A percentile compares a stretch with the other conserved stretches of the same genome.
phyloP scores from a whole-genome alignment of 768 basidiomycete genomes.

The Dictyophora rubrovolvata region DNA sequence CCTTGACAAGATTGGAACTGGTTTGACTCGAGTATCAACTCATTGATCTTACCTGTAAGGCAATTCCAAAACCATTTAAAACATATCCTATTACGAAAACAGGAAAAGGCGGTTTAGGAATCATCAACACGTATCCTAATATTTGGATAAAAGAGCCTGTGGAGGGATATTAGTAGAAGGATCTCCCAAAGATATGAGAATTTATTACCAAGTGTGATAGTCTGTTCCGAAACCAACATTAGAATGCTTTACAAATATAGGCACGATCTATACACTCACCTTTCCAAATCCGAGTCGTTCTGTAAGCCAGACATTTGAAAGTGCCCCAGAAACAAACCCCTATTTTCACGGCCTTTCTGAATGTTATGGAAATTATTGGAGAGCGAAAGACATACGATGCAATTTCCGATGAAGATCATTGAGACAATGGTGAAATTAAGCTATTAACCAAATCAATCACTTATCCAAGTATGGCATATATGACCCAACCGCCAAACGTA shows the following conservation, averaged over 20 bases:
- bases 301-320: slow-evolving; percentile 36
- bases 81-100: slow-evolving; percentile 31
- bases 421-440: slow-evolving; percentile 41
- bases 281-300: slow-evolving; percentile 39
- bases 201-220: slow-evolving; percentile 27
- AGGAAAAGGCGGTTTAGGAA: slow-evolving; percentile 36
- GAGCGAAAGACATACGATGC: slow-evolving; percentile 14
- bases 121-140: slow-evolving; percentile 26
- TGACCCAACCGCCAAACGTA: slow-evolving; percentile 14
- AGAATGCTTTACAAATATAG: background rate
- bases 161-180: background rate
- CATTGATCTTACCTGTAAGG: slow-evolving; percentile 30
- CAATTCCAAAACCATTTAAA: slow-evolving; percentile 35
- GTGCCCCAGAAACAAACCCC: slow-evolving; percentile 40
- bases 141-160: slow-evolving; percentile 23
- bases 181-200: background rate
- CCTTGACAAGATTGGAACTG: slow-evolving; percentile 17
- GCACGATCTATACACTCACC: slow-evolving; percentile 19
- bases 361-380: background rate
- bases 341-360: slow-evolving; percentile 18
- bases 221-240: slow-evolving; percentile 16
- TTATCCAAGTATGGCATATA: background rate
- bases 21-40: background rate
- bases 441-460: background rate
- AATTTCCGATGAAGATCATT: slow-evolving; percentile 44